Conservation (phyloP, 768 basidiomycete genomes). For the Mycena floridula region DNA sequence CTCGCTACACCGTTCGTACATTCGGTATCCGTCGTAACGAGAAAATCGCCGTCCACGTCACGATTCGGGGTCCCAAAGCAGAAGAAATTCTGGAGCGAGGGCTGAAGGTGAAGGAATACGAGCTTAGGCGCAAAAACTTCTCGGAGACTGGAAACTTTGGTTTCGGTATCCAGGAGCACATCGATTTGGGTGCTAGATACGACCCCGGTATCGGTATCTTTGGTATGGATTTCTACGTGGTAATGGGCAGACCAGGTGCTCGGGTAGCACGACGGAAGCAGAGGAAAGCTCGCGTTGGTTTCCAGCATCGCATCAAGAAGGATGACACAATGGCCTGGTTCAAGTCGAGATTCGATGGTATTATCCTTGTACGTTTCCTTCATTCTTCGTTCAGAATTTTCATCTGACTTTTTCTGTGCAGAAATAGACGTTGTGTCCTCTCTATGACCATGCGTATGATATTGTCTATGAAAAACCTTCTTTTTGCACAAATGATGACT, state of each 20-base stretch:
- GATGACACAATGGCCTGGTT: slow-evolving; percentile 98
- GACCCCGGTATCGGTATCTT: slow-evolving; percentile 99
- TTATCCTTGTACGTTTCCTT: slow-evolving; percentile 68
- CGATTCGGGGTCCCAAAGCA: slow-evolving; percentile 98
- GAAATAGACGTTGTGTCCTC: too few relatives aligned
- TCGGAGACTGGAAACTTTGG: slow-evolving; percentile 99
- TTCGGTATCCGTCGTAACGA: slow-evolving; percentile 99
- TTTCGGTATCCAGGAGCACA: slow-evolving; percentile 99
- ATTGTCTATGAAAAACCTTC: too few relatives aligned
- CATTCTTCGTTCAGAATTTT: background rate
- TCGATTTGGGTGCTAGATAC: slow-evolving; percentile 97
- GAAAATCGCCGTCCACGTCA: slow-evolving; percentile 98
- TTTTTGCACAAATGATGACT: too few relatives aligned
- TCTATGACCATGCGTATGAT: too few relatives aligned
- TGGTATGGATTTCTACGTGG: slow-evolving; percentile 98
- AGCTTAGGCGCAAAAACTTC: slow-evolving; percentile 94
- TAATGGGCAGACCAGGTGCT: slow-evolving; percentile 94
- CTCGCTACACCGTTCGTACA: slow-evolving; percentile 97
- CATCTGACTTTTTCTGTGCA: too few relatives aligned
- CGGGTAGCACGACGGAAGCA: slow-evolving; percentile 90
- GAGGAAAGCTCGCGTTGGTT: slow-evolving; percentile 82
- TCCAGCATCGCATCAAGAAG: slow-evolving; percentile 86
- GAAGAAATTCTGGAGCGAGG: slow-evolving; percentile 99
- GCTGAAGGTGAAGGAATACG: slow-evolving; percentile 99
- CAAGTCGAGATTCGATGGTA: slow-evolving; percentile 99